Base-by-base conservation (phyloP, 2,329 filamentous ascomycete genomes). In the Kalmusia sp. region DNA sequence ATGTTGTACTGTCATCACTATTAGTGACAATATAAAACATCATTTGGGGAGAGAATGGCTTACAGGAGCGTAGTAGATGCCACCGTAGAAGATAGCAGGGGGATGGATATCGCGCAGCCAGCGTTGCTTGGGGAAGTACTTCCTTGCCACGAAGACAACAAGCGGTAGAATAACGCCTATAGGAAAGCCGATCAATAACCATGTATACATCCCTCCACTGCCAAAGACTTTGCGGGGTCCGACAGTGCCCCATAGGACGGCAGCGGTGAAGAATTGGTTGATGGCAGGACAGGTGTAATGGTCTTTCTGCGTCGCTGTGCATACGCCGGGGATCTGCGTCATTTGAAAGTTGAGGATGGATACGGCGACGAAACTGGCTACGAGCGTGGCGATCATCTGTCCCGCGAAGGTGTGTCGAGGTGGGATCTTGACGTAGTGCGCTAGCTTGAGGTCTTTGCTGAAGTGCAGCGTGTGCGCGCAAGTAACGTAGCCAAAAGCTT, bases 381-480 rank as follows among this genome's bases (percentile, higher is more conserved):
- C 70, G 17, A 86, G 73, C 2, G 82, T 87, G 28, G 84, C 83
- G 8, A 82, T 73, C 64, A 87, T 82, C 68, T 87, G 84, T 1
- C 83, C 84, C 19, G 76, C 71, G 59, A 87, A 87, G 3, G 84
- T 83, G 25, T 85, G 79, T 9, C 82, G 79, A 0, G 85, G 85
- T 4, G 85, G 84, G 15, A 87, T 84, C 73, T 86, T 86, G 72
- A 84, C 79, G 68, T 86, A 86, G 50, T 77, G 74, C 6, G 73
- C 62, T 41, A 67, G 46, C 49, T 65, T 68, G 19, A 67, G 49
- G 41, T 67, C 64, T 12, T 57, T 52, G 44, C 43, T 40, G 40
- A 57, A 59, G n/a, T 45, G 43, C 4, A 59, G 49, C 3, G 57
- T 53, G 31, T 55, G 55, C 19, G 55, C 25, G 33, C 41, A 49